Base-by-base conservation (phyloP, 75 land plant genomes). In the Azolla pinnata region DNA sequence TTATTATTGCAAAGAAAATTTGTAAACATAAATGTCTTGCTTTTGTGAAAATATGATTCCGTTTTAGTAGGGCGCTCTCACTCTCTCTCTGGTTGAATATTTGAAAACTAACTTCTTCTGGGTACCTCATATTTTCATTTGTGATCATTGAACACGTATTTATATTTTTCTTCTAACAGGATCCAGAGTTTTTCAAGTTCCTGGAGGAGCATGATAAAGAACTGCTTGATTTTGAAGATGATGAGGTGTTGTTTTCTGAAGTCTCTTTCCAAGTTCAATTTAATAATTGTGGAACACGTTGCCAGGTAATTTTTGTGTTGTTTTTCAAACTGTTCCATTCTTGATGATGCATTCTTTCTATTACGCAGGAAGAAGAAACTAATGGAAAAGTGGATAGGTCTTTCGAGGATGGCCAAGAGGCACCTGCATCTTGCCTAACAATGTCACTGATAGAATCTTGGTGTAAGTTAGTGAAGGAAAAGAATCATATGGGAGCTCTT, bases 101-200 rank as follows among this genome's bases (percentile, higher is more conserved):
- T n/a, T n/a, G n/a, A n/a, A n/a, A n/a, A n/a, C n/a, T n/a, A n/a
- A n/a, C n/a, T n/a, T n/a, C n/a, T n/a, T n/a, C n/a, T n/a, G n/a
- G n/a, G n/a, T n/a, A n/a, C n/a, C 2, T 16, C 17, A 19, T 48
- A 20, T 44, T 49, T 4, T 5, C 14, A 44, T 27, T 47, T 44
- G 30, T 54, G 2, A 20, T 68, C 46, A 4, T 26, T 62, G n/a
- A n/a, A n/a, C n/a, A n/a, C n/a, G n/a, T n/a, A n/a, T n/a, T 61
- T 54, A 31, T 14, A 30, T 31, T 23, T 1, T 32, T 29, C 10
- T 14, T 53, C 2, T 64, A 52, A 35, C 83, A 91, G 97, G 88
- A 91, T 59, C 93, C 93, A 17, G 97, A 91, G 44, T 91, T 91
- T 61, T 91, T 72, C 63, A 40, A 84, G 73, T 91, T 74, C 50